Evolutionary conservation across 192 early-diverging fungal species (phyloP).

Genomic region (Paraglomus brasilianum): DNA sequence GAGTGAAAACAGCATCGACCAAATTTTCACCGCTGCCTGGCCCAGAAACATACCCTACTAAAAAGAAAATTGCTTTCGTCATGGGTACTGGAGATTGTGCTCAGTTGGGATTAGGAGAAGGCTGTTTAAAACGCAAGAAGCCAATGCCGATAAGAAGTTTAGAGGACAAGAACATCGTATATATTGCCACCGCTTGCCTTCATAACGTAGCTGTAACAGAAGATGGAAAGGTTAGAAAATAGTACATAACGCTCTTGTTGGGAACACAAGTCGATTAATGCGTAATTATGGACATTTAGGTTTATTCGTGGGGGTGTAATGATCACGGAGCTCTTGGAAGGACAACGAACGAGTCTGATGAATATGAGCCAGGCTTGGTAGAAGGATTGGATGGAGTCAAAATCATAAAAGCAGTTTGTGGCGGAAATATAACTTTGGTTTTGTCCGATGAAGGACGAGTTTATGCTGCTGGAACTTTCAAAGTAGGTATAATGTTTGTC

Average conservation of each 20-base stretch:
- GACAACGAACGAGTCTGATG: constrained; percentile 60
- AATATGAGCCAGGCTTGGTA: constrained; percentile 64
- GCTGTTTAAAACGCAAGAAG: constrained; percentile 76
- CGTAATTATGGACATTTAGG: constrained; percentile 33
- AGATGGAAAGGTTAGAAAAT: constrained; percentile 48
- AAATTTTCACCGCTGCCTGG: too few species aligned
- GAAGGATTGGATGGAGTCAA: constrained; percentile 71
- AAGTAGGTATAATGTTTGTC: constrained; percentile 32
- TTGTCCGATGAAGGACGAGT: constrained; percentile 75
- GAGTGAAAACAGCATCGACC: too few species aligned
- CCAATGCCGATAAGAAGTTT: constrained; percentile 67
- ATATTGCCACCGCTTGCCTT: constrained; percentile 79
- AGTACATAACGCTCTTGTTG: neutral
- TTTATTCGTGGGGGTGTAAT: constrained; percentile 97
- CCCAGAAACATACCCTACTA: constrained; percentile 12
- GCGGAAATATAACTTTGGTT: constrained; percentile 78
- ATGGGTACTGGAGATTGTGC: constrained; percentile 89
- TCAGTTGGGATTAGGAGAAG: constrained; percentile 89
- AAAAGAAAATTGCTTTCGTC: constrained; percentile 69
- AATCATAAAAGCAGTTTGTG: constrained; percentile 77
- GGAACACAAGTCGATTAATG: neutral
- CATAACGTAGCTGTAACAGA: constrained; percentile 75
- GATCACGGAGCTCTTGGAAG: constrained; percentile 85
- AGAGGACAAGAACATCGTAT: constrained; percentile 68
- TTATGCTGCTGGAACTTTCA: constrained; percentile 87